Evolutionary conservation across 805 yeast genomes (phyloP).

Genomic region (Cyberlindnera sargentensis): DNA sequence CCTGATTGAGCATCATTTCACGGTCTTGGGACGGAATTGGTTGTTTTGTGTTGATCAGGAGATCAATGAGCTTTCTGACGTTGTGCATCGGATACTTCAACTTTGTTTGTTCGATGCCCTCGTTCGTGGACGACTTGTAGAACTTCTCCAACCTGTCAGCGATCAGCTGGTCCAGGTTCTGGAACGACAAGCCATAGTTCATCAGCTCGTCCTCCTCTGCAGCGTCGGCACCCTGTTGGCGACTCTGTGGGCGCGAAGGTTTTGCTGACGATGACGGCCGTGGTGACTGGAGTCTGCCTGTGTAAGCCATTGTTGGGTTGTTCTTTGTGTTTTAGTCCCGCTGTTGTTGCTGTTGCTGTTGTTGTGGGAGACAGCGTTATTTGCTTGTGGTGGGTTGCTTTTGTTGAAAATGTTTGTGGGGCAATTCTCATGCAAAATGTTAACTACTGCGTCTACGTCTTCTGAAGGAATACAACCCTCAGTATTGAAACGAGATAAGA

Average conservation of each 20-base stretch:
- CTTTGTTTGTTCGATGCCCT: conserved; percentile 7
- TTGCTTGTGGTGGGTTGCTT: no score
- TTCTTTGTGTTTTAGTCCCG: no score
- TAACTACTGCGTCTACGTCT: no score
- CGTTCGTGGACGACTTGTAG: conserved; percentile 6
- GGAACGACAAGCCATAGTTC: conserved; percentile 18
- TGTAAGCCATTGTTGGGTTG: conserved; percentile 3
- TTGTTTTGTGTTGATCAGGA: conserved; percentile 14
- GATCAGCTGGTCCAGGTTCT: conserved; percentile 21
- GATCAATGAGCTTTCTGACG: conserved; percentile 15
- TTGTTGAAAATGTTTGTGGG: no score
- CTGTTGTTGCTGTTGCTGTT: no score
- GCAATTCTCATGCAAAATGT: no score
- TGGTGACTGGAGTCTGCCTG: conserved; percentile 10
- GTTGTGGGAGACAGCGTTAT: no score
- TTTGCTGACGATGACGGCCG: conserved; percentile 2
- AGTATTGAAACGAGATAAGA: no score
- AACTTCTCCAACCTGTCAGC: conserved; percentile 17
- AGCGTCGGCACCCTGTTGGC: conserved; percentile 4
- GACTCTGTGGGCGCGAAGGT: conserved; percentile 9
- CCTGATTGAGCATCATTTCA: conserved; percentile 20
- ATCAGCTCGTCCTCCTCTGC: conserved; percentile 17
- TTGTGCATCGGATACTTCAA: conserved; percentile 19
- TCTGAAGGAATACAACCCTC: no score
- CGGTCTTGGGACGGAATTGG: conserved; percentile 20